Evolutionary conservation across 1,284 basidiomycete genomes (phyloP).

Genomic region (Omphalotus olearius): DNA sequence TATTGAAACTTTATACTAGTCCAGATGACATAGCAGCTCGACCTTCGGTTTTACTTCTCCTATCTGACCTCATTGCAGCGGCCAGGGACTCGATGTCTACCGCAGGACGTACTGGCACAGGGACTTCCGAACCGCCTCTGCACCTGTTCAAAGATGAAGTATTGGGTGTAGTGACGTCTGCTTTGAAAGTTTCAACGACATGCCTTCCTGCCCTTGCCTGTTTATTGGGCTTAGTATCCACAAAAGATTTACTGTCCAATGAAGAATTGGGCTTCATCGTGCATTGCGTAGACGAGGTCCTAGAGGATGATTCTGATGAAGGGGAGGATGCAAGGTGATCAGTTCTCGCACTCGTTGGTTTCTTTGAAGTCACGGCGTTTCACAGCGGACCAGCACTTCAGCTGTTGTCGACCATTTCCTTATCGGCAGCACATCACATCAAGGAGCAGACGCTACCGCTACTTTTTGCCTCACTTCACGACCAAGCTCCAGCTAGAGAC

Average conservation of each 20-base stretch:
- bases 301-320: conserved; percentile 55
- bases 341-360: neutral
- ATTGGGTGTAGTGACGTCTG: conserved; percentile 60
- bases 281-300: conserved; percentile 69
- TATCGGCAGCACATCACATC: conserved; percentile 62
- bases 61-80: conserved; percentile 56
- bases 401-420: conserved; percentile 66
- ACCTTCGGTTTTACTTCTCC: conserved; percentile 60
- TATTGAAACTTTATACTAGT: conserved; percentile 72
- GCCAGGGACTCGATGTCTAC: conserved; percentile 37
- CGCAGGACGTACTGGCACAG: conserved; percentile 21
- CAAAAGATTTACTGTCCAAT: conserved; percentile 57
- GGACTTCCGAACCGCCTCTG: conserved; percentile 39
- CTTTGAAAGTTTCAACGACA: conserved; percentile 52
- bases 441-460: conserved; percentile 77
- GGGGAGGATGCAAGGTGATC: conserved; percentile 52
- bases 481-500: conserved; percentile 21
- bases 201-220: conserved; percentile 59
- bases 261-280: conserved; percentile 81
- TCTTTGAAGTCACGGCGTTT: conserved; percentile 11
- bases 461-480: conserved; percentile 74
- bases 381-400: conserved; percentile 57
- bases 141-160: conserved; percentile 73
- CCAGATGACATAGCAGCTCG: conserved; percentile 77
- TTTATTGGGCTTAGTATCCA: conserved; percentile 60